phyloP scores from a whole-genome alignment of 2,329 filamentous ascomycete genomes.

The Cryoendolithus antarcticus region DNA sequence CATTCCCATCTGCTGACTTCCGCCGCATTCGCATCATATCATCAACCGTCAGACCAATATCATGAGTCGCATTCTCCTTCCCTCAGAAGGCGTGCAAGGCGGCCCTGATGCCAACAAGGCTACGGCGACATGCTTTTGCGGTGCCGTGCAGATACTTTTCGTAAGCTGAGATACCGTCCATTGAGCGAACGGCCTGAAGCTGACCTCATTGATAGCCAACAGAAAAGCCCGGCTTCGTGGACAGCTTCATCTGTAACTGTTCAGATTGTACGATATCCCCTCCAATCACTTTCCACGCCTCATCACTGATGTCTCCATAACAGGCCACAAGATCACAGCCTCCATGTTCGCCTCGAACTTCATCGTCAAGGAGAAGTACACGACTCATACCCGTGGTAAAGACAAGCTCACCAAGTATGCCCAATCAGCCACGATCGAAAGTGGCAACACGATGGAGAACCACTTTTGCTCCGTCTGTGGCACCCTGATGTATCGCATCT shows the following conservation, averaged over 20 bases:
- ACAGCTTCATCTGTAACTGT: conserved; percentile 49
- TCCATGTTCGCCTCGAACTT: conserved; percentile 53
- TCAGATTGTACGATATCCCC: conserved; percentile 32
- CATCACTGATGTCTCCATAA: too few species aligned
- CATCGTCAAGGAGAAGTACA: conserved; percentile 28
- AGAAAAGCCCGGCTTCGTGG: conserved; percentile 33
- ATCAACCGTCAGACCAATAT: too few species aligned
- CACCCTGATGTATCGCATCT: conserved; percentile 46
- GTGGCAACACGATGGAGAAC: conserved; percentile 45
- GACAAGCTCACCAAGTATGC: conserved; percentile 37
- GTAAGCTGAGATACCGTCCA: conserved; percentile 22
- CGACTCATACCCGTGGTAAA: conserved; percentile 37
- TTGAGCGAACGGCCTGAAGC: too few species aligned
- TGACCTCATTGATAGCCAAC: conserved; percentile 19
- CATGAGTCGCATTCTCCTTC: not conserved
- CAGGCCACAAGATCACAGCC: conserved; percentile 47
- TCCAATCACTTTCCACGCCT: too few species aligned
- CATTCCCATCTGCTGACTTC: too few species aligned
- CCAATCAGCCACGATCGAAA: conserved; percentile 36
- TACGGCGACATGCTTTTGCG: conserved; percentile 49
- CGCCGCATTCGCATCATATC: too few species aligned
- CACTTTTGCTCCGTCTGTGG: conserved; percentile 50
- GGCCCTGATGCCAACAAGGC: conserved; percentile 19
- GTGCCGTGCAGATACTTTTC: conserved; percentile 42
- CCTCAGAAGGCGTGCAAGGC: conserved; percentile 2